These are phyloP conservation scores for Lathyrus aphaca DNA, from an alignment of 306 rosid species.

Conservation along the genomic window DNA sequence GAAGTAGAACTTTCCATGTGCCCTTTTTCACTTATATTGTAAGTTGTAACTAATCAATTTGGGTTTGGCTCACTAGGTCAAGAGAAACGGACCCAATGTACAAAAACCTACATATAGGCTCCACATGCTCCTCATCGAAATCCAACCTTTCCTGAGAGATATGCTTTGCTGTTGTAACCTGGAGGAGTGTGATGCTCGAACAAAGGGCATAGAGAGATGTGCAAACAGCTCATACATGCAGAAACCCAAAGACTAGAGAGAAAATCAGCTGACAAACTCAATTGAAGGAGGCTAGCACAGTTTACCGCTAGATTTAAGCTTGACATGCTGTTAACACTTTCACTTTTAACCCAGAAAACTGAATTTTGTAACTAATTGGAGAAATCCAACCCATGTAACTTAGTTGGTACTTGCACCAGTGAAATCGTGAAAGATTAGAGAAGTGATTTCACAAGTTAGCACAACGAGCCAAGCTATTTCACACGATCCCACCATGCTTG, in stretches of 20 bases:
- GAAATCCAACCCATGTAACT: background rate
- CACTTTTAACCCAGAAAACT: background rate
- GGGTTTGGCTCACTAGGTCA: background rate
- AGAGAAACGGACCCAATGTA: background rate
- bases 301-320: background rate
- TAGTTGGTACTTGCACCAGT: background rate
- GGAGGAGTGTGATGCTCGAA: background rate
- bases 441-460: background rate
- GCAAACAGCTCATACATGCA: background rate
- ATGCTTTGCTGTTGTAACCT: background rate
- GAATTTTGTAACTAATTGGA: background rate
- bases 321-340: background rate
- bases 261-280: constrained; percentile 1
- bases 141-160: background rate
- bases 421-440: background rate
- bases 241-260: background rate
- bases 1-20: background rate
- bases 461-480: background rate
- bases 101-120: background rate
- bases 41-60: background rate
- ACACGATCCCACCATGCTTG: background rate
- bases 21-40: background rate
- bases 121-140: background rate
- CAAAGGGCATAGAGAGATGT: background rate
- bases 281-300: background rate